phyloP scores from a whole-genome alignment of 2,329 filamentous ascomycete species.

The Pseudocercospora eumusae region DNA sequence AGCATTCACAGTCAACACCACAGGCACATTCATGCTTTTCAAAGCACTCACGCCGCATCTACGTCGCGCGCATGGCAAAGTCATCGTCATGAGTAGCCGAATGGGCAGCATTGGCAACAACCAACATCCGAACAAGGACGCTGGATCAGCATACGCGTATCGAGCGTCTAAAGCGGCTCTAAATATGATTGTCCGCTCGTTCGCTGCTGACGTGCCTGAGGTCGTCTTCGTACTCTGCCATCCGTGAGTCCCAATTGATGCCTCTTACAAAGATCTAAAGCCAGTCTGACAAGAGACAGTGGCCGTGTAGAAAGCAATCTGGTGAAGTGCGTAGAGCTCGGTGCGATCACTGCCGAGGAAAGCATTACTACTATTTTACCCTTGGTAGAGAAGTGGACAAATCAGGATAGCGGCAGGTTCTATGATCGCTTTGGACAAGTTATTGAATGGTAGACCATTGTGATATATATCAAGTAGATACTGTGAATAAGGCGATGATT shows the following conservation, averaged over 20 bases:
- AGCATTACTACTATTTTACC: slow-evolving; percentile 44
- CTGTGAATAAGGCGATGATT: background rate
- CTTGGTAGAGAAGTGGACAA: slow-evolving; percentile 41
- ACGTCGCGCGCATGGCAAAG: slow-evolving; percentile 34
- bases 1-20: slow-evolving; percentile 47
- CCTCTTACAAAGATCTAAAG: background rate
- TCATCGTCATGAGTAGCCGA: slow-evolving; percentile 48
- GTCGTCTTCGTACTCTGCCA: slow-evolving; percentile 48
- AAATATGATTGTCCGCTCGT: slow-evolving; percentile 49
- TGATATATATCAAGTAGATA: too few species aligned
- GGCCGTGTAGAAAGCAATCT: slow-evolving; percentile 50
- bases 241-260: slow-evolving; percentile 30
- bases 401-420: slow-evolving; percentile 43
- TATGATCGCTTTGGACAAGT: slow-evolving; percentile 48
- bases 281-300: background rate
- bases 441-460: slow-evolving; percentile 48
- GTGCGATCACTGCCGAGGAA: slow-evolving; percentile 47
- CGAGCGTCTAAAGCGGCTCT: slow-evolving; percentile 51
- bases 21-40: slow-evolving; percentile 47
- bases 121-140: slow-evolving; percentile 26
- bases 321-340: slow-evolving; percentile 49
- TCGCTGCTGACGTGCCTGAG: slow-evolving; percentile 48
- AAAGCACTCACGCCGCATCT: slow-evolving; percentile 44
- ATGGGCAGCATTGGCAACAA: slow-evolving; percentile 50
- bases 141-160: slow-evolving; percentile 51